Evolutionary conservation across 2,329 filamentous ascomycete genomes (phyloP), one percentile per base, ranked within the genome.

Genomic region (Aureobasidium sp.): DNA sequence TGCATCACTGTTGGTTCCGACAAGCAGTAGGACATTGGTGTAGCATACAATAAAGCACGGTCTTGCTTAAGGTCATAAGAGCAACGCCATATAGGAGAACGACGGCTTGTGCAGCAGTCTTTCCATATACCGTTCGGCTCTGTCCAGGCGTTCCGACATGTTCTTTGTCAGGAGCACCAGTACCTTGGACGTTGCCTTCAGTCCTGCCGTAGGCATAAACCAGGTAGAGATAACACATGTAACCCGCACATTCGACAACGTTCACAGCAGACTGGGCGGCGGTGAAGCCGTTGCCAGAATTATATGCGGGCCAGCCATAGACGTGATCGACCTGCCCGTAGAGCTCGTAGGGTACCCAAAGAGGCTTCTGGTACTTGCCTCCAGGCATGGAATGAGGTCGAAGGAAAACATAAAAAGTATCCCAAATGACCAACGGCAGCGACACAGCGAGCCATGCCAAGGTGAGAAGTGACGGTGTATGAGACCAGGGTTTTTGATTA

Each of bases 311-410:
- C 78, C 82, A 87, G 44, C 91, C 90, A 76, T 96, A 96, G 36
- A 93, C 80, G 73, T 91, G 80, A 75, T 96, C 91, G 66, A 96
- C 79, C 55, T 80, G 77, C 62, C 87, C 89, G 76, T 96, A 96
- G 1, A 95, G 83, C 69, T 82, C 84, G 76, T 96, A 96, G 0
- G 89, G 90, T 34, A 76, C 77, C 82, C 84, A 96, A 45, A 96
- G 68, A 1, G 89, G 88, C 67, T 77, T 81, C 76, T 95, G 89
- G 58, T 88, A 77, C 50, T 74, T 75, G 16, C 91, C 91, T 67
- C 90, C 89, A 0, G 86, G 84, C 89, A 96, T 94, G 62, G 85
- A 89, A 73, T 87, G 83, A 34, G 91, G 91, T 25, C 91, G 89
- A 59, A 89, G 77, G 50, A 96, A 78, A 42, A 96, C 85, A 77